These are phyloP conservation scores for barrel medic (Medicago truncatula) DNA, from an alignment of 306 rosid genomes.

Conservation along the genomic window DNA sequence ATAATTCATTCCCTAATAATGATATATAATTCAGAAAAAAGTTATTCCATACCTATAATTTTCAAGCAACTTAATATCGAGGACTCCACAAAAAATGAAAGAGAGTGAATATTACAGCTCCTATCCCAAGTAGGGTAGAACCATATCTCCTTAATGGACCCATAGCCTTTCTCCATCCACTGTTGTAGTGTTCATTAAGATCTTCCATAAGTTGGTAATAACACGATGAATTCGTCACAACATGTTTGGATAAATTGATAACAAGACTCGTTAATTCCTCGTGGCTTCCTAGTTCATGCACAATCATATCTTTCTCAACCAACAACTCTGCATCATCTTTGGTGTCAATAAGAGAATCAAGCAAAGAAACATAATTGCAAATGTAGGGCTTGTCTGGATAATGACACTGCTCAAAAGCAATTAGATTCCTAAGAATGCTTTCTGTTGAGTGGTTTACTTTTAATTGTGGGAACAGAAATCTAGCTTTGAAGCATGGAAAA, in stretches of 20 bases:
- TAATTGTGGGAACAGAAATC: slow-evolving; percentile 43
- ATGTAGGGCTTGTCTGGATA: slow-evolving; percentile 53
- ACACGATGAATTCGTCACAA: slow-evolving; percentile 44
- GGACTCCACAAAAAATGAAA: too few relatives aligned
- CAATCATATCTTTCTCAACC: slow-evolving; percentile 47
- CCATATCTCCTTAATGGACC: too few relatives aligned
- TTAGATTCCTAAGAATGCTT: slow-evolving; percentile 53
- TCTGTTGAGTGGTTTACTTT: slow-evolving; percentile 47
- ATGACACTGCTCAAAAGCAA: slow-evolving; percentile 65
- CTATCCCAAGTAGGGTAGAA: too few relatives aligned
- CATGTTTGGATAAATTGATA: slow-evolving; percentile 48
- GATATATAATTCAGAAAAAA: too few relatives aligned
- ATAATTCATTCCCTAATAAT: too few relatives aligned
- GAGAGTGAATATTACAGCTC: too few relatives aligned
- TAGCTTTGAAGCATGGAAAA: slow-evolving; percentile 31
- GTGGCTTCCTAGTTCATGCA: slow-evolving; percentile 54
- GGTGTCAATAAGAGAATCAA: slow-evolving; percentile 55
- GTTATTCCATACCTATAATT: too few relatives aligned
- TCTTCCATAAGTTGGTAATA: slow-evolving; percentile 25
- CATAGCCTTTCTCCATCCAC: slow-evolving; percentile 38
- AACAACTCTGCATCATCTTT: slow-evolving; percentile 56
- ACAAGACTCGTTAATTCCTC: slow-evolving; percentile 49
- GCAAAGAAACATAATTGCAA: slow-evolving; percentile 51
- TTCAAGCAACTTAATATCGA: too few relatives aligned
- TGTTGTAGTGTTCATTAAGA: slow-evolving; percentile 48